A percentile compares a stretch with the other conserved stretches of the same genome.
phyloP scores from a whole-genome alignment of 139 green algal genomes.

The Chlamydomonas sphaeroides region DNA sequence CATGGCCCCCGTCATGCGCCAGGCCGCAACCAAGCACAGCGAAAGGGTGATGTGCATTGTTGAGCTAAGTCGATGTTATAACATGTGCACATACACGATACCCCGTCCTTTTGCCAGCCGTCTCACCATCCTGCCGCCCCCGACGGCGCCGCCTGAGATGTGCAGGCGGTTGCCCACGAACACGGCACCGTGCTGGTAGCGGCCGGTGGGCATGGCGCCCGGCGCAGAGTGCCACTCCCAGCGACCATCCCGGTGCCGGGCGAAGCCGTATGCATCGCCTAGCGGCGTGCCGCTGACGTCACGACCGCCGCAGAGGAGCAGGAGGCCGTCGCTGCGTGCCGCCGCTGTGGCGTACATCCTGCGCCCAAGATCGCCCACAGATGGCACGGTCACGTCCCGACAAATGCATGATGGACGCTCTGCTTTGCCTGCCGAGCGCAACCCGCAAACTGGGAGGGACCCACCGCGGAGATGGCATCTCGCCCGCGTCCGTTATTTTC shows the following conservation, averaged over 20 bases:
- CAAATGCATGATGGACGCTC: too few species aligned
- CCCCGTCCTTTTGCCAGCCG: neutral
- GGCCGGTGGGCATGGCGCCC: conserved; percentile 86
- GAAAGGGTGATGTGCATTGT: too few species aligned
- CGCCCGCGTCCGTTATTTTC: conserved; percentile 86
- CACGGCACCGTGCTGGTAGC: conserved; percentile 97
- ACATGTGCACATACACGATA: too few species aligned
- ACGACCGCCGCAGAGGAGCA: conserved; percentile 95
- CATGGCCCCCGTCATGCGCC: too few species aligned
- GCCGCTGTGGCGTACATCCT: conserved; percentile 98
- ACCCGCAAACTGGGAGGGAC: too few species aligned
- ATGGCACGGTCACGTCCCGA: too few species aligned
- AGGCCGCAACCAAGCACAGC: too few species aligned
- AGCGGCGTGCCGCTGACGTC: conserved; percentile 85
- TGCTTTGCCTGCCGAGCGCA: too few species aligned
- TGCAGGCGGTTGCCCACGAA: conserved; percentile 96
- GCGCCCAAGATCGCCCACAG: too few species aligned
- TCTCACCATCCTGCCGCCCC: conserved; percentile 91
- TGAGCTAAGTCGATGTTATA: too few species aligned
- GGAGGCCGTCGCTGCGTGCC: conserved; percentile 90
- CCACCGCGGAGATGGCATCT: conserved; percentile 81
- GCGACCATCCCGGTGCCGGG: conserved; percentile 95
- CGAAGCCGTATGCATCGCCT: conserved; percentile 94
- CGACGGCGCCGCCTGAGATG: conserved; percentile 95
- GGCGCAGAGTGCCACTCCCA: conserved; percentile 99